Conservation (phyloP, 805 yeast species). For the Sugiyamaella marilandica region DNA sequence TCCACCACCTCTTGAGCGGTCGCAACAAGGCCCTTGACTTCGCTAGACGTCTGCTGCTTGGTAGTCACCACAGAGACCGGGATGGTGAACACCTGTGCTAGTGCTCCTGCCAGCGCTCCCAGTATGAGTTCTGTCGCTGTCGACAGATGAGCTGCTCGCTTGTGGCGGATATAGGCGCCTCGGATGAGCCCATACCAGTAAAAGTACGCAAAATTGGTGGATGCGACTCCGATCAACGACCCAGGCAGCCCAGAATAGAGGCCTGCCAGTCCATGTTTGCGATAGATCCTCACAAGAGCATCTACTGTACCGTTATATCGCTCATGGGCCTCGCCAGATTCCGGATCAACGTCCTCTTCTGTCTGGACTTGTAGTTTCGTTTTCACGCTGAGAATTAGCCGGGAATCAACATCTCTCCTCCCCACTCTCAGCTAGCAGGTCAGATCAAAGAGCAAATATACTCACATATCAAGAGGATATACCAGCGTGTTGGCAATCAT, state of each 20-base stretch:
- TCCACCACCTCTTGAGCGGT: slow-evolving; percentile 49
- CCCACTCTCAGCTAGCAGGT: background rate
- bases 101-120: slow-evolving; percentile 78
- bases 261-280: slow-evolving; percentile 56
- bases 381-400: slow-evolving; percentile 40
- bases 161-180: slow-evolving; percentile 42
- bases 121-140: slow-evolving; percentile 65
- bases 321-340: background rate
- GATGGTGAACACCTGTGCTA: slow-evolving; percentile 73
- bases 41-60: slow-evolving; percentile 41
- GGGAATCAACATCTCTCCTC: background rate
- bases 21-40: slow-evolving; percentile 32
- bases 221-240: slow-evolving; percentile 63
- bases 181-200: slow-evolving; percentile 81
- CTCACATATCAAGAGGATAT: slow-evolving; percentile 66
- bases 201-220: slow-evolving; percentile 77
- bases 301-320: slow-evolving; percentile 56
- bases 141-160: slow-evolving; percentile 31
- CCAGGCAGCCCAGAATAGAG: slow-evolving; percentile 70
- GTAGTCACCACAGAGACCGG: slow-evolving; percentile 77
- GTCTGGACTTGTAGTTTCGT: slow-evolving; percentile 71
- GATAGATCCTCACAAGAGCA: slow-evolving; percentile 54
- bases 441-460: background rate
- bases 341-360: slow-evolving; percentile 16
- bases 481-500: slow-evolving; percentile 72